Base-by-base conservation (phyloP, 1,139 yeast genomes). In the Zygosaccharomyces sapae region DNA sequence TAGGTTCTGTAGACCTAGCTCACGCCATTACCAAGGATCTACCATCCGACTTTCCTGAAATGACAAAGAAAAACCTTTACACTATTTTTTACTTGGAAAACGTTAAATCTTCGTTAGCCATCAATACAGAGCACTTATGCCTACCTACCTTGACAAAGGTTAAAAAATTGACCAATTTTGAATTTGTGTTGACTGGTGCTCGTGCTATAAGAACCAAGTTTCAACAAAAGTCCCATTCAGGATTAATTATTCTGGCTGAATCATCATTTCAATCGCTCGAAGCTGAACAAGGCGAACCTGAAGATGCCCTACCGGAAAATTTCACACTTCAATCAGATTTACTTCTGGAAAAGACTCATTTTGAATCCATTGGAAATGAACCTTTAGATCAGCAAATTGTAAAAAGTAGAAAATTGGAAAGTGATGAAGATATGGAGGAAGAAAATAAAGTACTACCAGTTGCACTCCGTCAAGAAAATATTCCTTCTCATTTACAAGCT, bases 181-280 rank as follows among this genome's bases (percentile, higher is more conserved):
- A 75, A 37, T 76, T 84, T 53, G 76, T 83, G 0, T 68, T 90
- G 42, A 84, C 97, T 1, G 98, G 98, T 54, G 87, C 92, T 43
- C 80, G 82, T 56, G 97, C 96, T 5, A 86, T 83, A 61, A 75
- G 94, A 63, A 90, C 98, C 3, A 87, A 86, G 64, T 86, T 72
- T 62, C 98, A 92, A 67, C 76, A 75, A 41, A 76, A 73, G 41
- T 80, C 82, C 20, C 78, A 86, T 12, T 77, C 96, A 0, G 80
- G 88, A 41, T 75, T 92, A 55, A 77, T 90, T n/a, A 78, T 89
- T 27, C 69, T 90, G 33, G 97, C 97, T 1, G 77, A 78, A 63
- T 71, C 60, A 12, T 57, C 62, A 22, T 57, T 54, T 43, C 52
- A 53, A 43, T 38, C 70, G 10, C 65, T 59, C 42, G 67, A 47